Base-by-base conservation (phyloP, 768 basidiomycete species). In the Suillus spraguei region DNA sequence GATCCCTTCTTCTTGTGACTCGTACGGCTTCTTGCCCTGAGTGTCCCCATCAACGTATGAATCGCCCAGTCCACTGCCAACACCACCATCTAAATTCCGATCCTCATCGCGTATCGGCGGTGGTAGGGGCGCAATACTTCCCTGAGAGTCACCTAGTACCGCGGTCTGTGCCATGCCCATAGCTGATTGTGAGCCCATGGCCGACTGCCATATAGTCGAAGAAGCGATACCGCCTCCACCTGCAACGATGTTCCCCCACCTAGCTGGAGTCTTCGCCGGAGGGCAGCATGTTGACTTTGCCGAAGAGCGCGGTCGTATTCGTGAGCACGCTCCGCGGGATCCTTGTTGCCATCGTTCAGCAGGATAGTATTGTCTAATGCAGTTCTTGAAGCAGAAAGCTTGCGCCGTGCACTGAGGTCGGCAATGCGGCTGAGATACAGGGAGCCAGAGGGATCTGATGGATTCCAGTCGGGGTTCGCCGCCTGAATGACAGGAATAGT, bases 381-480 rank as follows among this genome's bases (percentile, higher is more conserved):
- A 61, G 59, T 61, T 64, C 69, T 71, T 60, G 73, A 74, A 52
- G 74, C 49, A 0, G 72, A 60, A 64, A 72, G 67, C 50, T 62
- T 70, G 62, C 74, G 80, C 65, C 77, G 79, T 24, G 83, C 83
- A 65, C 81, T 86, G 63, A 89, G 78, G 66, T 91, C 87, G 3
- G 91, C 89, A 79, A 99, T 87, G 55, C 92, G 86, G 66, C 84
- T 91, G 60, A 99, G 86, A 75, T 95, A 98, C 14, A 97, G 81
- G 2, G 95, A 98, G 14, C 94, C 90, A 4, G 92, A 85, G 1
- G 95, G 94, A 72, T 99, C 96, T 0, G 87, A 82, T 0, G 97
- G 97, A 65, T 86, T 91, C 97, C 97, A 99, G 64, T 95, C 93
- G 13, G 97, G 97, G 77, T 98, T 93, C 1, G 94, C 91, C 49